Base-by-base conservation (phyloP, 805 yeast genomes). In the Yarrowia osloensis region DNA sequence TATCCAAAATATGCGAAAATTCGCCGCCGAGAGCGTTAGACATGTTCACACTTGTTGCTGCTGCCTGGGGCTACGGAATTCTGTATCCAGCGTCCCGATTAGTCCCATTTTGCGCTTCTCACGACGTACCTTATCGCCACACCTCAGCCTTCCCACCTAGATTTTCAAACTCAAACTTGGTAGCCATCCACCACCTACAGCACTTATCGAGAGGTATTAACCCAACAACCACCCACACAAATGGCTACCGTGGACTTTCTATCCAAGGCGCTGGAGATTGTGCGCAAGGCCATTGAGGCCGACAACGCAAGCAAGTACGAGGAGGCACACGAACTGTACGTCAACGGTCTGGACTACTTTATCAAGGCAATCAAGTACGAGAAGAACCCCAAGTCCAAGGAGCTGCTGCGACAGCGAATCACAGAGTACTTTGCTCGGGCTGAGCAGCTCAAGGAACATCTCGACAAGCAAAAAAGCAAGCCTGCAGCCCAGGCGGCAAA, bases 311-410 rank as follows among this genome's bases (percentile, higher is more conserved):
- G 94, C 65, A 84, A 88, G 70, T 94, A 93, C 73, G 97, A 91
- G 65, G 98, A 95, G 71, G 98, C 99, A 0, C 94, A 94, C 77
- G 90, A 91, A 69, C 84, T 91, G 54, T 95, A 95, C 78, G 93
- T 90, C 80, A 90, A 90, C 73, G 98, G 98, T 1, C 81, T 95
- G 67, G 98, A 95, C 77, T 95, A 95, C 78, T 81, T 95, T 73
- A 92, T 95, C 97, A 82, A 92, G 71, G 99, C 99, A 4, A 82
- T 95, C 72, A 95, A 95, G 78, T 94, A 89, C 73, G 99, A 95
- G 77, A 94, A 93, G 77, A 95, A 93, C 77, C 88, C 89, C 24
- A 88, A 88, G 72, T 88, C 96, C 40, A 94, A 93, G 76, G 97
- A 92, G 71, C 82, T 94, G 68, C 90, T 95, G 71, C 85, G 93